These are phyloP conservation scores for Tetracentron sinense DNA, from an alignment of 164 flowering plant genomes.

Conservation along the genomic window DNA sequence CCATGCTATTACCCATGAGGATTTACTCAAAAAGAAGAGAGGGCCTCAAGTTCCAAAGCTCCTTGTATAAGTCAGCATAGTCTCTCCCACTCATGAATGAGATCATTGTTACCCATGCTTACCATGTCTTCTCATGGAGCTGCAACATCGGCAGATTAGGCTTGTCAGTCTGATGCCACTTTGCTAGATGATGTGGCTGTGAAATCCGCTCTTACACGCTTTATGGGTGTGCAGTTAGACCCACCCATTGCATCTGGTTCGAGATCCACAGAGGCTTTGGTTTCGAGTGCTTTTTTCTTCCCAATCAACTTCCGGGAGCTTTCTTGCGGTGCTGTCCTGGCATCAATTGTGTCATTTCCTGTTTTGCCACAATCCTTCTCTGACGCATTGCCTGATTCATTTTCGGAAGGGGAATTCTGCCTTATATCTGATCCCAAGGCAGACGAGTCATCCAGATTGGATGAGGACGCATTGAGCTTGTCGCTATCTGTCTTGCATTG, in stretches of 20 bases:
- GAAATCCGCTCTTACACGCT: constrained; percentile 47
- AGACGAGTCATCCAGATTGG: constrained; percentile 29
- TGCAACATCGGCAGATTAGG: background rate
- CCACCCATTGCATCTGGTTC: constrained; percentile 14
- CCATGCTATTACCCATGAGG: background rate
- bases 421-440: constrained; percentile 27
- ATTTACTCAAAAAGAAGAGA: background rate
- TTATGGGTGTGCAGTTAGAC: constrained; percentile 36
- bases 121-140: constrained; percentile 1
- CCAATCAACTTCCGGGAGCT: constrained; percentile 14
- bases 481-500: constrained; percentile 61
- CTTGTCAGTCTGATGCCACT: background rate
- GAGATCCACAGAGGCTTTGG: constrained; percentile 15
- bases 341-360: constrained; percentile 3
- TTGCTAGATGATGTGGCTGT: constrained; percentile 8
- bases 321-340: constrained; percentile 14
- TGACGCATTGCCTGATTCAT: constrained; percentile 26
- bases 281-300: constrained; percentile 30
- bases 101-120: background rate
- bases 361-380: constrained; percentile 22
- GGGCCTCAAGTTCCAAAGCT: background rate
- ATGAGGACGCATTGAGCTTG: constrained; percentile 40
- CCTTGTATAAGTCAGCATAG: background rate
- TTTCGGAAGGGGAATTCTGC: constrained; percentile 26
- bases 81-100: too few relatives aligned